phyloP scores from a whole-genome alignment of 352 stramenopile genomes.

The Aphanomyces astaci region DNA sequence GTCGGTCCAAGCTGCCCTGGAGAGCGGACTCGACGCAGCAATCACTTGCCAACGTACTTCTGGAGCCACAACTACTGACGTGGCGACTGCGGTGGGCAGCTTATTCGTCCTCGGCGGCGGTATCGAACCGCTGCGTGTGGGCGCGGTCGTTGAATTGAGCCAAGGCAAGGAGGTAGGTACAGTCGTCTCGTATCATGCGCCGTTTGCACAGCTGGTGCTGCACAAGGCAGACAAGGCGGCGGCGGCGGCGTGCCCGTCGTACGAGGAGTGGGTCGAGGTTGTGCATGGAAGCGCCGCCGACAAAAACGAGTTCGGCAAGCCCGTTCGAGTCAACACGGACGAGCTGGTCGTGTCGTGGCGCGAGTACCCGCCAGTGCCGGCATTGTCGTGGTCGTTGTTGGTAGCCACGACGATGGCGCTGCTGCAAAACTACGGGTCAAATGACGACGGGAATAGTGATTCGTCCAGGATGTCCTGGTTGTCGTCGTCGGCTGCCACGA shows the following conservation, averaged over 20 bases:
- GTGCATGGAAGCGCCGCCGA: background rate
- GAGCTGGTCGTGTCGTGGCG: constrained; percentile 14
- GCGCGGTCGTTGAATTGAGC: constrained; percentile 26
- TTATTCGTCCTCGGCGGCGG: constrained; percentile 27
- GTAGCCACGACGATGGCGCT: background rate
- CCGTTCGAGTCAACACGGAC: constrained; percentile 22
- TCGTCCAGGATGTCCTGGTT: too few species aligned
- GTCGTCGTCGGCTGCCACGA: background rate
- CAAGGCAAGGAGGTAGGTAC: constrained; percentile 28
- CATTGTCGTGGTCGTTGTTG: background rate
- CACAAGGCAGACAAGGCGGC: background rate
- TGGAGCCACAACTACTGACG: background rate
- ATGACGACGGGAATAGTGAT: too few species aligned
- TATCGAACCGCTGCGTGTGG: constrained; percentile 26
- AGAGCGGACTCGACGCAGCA: background rate
- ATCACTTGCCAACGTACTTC: background rate
- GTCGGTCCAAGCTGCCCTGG: background rate
- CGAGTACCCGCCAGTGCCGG: background rate
- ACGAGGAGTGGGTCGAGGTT: background rate
- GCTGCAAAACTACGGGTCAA: too few species aligned
- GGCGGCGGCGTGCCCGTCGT: background rate
- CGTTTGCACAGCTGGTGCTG: constrained; percentile 19
- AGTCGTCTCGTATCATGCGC: constrained; percentile 24
- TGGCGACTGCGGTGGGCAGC: constrained; percentile 19
- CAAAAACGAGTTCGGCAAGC: constrained; percentile 12